Evolutionary conservation across 805 yeast genomes (phyloP).

Genomic region (Sungouiella thailandica): DNA sequence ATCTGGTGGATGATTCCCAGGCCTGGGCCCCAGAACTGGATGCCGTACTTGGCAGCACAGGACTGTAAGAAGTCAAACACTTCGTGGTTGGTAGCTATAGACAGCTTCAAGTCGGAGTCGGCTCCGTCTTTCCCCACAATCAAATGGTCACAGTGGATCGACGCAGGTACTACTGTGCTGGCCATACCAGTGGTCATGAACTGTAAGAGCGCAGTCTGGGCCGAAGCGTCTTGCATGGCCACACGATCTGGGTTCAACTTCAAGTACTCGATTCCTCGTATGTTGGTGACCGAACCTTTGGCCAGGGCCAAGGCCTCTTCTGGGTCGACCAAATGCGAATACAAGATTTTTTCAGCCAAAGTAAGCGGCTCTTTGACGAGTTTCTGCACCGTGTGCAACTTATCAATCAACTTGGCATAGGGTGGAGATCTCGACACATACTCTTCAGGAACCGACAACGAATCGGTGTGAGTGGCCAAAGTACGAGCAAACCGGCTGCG

Average conservation of each 20-base stretch:
- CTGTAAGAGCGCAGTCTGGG: constrained; percentile 97
- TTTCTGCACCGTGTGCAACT: constrained; percentile 57
- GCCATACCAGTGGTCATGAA: constrained; percentile 96
- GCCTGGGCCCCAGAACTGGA: constrained; percentile 99
- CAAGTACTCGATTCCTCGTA: constrained; percentile 85
- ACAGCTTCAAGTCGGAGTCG: constrained; percentile 69
- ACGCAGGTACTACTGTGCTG: constrained; percentile 84
- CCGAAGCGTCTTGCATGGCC: constrained; percentile 99
- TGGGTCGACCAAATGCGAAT: constrained; percentile 87
- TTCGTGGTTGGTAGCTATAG: constrained; percentile 84
- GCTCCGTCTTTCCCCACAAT: constrained; percentile 97
- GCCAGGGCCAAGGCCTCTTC: constrained; percentile 63
- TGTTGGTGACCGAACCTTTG: constrained; percentile 44
- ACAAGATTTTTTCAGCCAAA: constrained; percentile 88
- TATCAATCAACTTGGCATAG: constrained; percentile 65
- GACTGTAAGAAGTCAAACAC: constrained; percentile 92
- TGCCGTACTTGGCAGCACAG: constrained; percentile 92
- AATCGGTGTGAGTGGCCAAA: constrained; percentile 29
- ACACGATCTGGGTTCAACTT: constrained; percentile 96
- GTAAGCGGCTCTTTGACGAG: constrained; percentile 80
- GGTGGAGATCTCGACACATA: constrained; percentile 80
- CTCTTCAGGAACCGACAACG: constrained; percentile 48
- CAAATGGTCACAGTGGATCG: constrained; percentile 97
- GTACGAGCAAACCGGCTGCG: constrained; percentile 9
- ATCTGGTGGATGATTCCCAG: constrained; percentile 98